These are phyloP conservation scores for Candida labiduridarum DNA, from an alignment of 1,139 yeast species.

Conservation along the genomic window DNA sequence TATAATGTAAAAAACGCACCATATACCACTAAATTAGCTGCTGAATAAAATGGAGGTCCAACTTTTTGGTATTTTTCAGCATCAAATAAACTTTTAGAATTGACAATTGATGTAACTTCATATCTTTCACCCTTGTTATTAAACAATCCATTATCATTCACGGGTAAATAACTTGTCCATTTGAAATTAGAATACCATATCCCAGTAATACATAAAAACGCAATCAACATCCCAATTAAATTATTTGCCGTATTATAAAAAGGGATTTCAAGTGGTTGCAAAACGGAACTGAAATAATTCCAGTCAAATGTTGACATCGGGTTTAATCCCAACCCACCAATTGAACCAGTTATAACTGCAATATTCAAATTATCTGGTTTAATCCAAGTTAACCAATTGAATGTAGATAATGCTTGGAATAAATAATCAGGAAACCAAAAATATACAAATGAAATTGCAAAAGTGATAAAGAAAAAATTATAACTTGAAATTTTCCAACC, in stretches of 20 bases:
- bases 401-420: constrained; percentile 33
- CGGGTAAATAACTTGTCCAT: constrained; percentile 56
- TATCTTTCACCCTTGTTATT: constrained; percentile 50
- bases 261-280: constrained; percentile 40
- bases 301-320: constrained; percentile 59
- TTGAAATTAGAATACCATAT: constrained; percentile 53
- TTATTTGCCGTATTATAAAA: constrained; percentile 47
- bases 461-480: constrained; percentile 29
- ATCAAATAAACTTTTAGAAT: constrained; percentile 36
- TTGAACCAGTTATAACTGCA: constrained; percentile 57
- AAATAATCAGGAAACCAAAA: constrained; percentile 40
- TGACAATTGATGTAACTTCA: constrained; percentile 43
- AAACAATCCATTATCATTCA: constrained; percentile 47
- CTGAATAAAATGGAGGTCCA: constrained; percentile 50
- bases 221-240: constrained; percentile 44
- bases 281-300: constrained; percentile 31
- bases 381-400: constrained; percentile 45
- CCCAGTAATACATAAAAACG: constrained; percentile 43
- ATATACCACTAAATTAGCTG: constrained; percentile 48
- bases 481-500: constrained; percentile 41
- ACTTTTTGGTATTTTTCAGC: constrained; percentile 39
- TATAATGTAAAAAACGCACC: constrained; percentile 63
- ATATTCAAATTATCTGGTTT: constrained; percentile 35
- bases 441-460: constrained; percentile 28
- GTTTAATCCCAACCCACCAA: constrained; percentile 58